Percentiles rank a stretch among this genome's conserved stretches.
phyloP scores from a whole-genome alignment of 208 protist species.

The Acanthamoeba castellanii region DNA sequence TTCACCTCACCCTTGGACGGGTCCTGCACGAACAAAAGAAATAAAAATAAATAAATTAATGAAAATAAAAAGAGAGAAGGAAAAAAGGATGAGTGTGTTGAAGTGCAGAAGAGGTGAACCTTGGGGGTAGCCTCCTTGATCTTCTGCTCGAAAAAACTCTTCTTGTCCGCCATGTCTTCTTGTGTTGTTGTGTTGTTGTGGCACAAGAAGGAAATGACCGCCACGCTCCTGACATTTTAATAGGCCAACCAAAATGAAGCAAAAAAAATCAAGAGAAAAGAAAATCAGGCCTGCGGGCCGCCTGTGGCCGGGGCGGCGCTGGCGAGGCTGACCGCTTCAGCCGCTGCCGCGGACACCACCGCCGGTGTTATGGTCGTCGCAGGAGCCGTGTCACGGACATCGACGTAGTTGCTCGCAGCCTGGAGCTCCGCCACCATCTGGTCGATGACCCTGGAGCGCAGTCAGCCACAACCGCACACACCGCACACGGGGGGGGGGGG shows the following conservation, averaged over 20 bases:
- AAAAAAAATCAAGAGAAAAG: no score
- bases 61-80: no score
- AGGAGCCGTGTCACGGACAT: background rate
- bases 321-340: background rate
- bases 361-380: background rate
- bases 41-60: no score
- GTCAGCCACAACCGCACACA: background rate
- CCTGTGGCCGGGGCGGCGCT: background rate
- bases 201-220: background rate
- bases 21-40: background rate
- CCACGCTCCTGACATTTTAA: no score
- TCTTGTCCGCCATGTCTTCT: background rate
- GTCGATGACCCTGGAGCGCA: background rate
- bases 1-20: conserved; percentile 55
- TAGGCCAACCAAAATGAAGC: no score
- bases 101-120: background rate
- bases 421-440: conserved; percentile 38
- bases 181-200: no score
- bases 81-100: no score
- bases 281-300: background rate
- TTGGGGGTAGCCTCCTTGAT: conserved; percentile 35
- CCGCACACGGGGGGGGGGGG: background rate
- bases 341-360: background rate
- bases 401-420: background rate
- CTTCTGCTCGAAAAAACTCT: conserved; percentile 63